Conservation (phyloP, 106 monocot genomes). For the Acorus calamus region DNA sequence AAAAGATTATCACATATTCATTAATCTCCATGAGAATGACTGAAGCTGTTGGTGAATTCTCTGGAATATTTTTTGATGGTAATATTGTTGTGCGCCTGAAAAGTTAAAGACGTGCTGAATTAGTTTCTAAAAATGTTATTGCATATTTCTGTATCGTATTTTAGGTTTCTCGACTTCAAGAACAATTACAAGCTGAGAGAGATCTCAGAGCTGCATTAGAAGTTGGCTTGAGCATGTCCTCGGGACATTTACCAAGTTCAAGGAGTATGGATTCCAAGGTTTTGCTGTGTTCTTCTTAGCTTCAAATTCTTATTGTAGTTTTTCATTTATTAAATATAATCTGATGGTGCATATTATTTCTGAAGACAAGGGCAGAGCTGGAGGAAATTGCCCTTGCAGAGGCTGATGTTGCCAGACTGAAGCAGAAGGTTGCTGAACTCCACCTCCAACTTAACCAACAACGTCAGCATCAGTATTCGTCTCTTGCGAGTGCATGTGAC, state of each 20-base stretch:
- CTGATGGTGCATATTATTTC: background rate
- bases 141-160: background rate
- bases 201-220: conserved; percentile 97
- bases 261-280: conserved; percentile 93
- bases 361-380: conserved; percentile 94
- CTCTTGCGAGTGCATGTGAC: conserved; percentile 43
- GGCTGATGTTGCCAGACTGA: conserved; percentile 95
- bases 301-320: background rate
- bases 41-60: too few species aligned
- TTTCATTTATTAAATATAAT: background rate
- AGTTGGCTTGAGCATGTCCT: conserved; percentile 97
- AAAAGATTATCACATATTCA: too few species aligned
- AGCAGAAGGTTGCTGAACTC: conserved; percentile 96
- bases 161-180: conserved; percentile 89
- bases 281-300: background rate
- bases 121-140: background rate
- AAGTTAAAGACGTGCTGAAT: background rate
- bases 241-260: conserved; percentile 78
- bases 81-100: background rate
- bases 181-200: conserved; percentile 93
- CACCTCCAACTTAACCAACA: conserved; percentile 97
- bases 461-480: conserved; percentile 65
- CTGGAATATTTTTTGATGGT: too few species aligned
- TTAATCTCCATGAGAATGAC: too few species aligned
- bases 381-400: conserved; percentile 99